These are phyloP conservation scores for Hemileia vastatrix DNA, from an alignment of 1,284 basidiomycete species.

Conservation along the genomic window DNA sequence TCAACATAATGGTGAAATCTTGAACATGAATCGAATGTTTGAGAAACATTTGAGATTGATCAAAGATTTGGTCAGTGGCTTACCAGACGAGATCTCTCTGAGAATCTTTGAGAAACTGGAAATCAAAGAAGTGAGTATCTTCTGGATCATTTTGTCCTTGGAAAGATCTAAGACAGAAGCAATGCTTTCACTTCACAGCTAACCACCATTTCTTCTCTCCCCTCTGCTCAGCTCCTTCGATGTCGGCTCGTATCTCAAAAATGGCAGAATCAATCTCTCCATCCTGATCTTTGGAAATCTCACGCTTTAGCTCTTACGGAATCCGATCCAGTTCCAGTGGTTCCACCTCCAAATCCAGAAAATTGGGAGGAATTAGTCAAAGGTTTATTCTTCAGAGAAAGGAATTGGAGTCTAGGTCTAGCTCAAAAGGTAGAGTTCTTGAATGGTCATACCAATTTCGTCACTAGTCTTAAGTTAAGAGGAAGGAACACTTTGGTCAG, in stretches of 20 bases:
- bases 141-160: conserved; percentile 46
- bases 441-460: conserved; percentile 74
- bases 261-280: conserved; percentile 60
- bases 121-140: conserved; percentile 53
- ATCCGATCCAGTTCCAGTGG: conserved; percentile 60
- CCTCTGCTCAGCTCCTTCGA: conserved; percentile 22
- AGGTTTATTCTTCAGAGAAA: conserved; percentile 71
- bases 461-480: conserved; percentile 67
- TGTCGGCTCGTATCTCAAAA: conserved; percentile 58
- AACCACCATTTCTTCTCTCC: conserved; percentile 47
- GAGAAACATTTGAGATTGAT: conserved; percentile 69
- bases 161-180: no score
- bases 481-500: conserved; percentile 63
- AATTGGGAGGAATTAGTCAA: conserved; percentile 74
- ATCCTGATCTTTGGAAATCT: conserved; percentile 65
- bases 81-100: conserved; percentile 59
- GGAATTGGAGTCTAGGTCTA: conserved; percentile 61
- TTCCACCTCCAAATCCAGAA: conserved; percentile 55
- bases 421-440: conserved; percentile 68
- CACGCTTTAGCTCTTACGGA: conserved; percentile 64
- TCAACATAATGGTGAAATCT: conserved; percentile 31
- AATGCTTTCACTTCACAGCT: no score
- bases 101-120: conserved; percentile 58
- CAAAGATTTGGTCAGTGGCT: conserved; percentile 65
- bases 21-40: conserved; percentile 50